Evolutionary conservation across 345 rosid species (phyloP).

Genomic region (Cochlearia excelsa): DNA sequence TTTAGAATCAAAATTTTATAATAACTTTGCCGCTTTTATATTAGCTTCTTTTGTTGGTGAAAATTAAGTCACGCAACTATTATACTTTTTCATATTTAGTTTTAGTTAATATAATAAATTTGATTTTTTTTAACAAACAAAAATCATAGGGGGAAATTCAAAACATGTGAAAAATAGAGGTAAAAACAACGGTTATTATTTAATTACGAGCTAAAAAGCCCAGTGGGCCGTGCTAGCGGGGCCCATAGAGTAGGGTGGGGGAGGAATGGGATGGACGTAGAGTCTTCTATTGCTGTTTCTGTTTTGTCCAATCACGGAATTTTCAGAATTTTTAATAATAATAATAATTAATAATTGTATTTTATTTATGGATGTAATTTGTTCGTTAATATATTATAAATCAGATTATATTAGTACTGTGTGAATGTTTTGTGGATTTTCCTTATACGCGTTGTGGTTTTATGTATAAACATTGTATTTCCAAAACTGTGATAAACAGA

Average conservation of each 20-base stretch:
- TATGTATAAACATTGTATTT: too few relatives aligned
- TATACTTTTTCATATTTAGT: neutral
- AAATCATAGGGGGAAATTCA: conserved; percentile 6
- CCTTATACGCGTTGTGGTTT: too few relatives aligned
- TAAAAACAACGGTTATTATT: neutral
- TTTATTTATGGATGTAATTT: too few relatives aligned
- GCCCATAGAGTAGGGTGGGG: conserved; percentile 24
- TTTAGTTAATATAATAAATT: neutral
- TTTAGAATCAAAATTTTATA: too few relatives aligned
- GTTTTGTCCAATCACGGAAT: conserved; percentile 21
- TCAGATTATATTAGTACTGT: too few relatives aligned
- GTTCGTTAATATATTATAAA: too few relatives aligned
- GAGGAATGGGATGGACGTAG: conserved; percentile 25
- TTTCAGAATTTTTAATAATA: neutral
- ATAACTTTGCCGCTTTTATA: neutral
- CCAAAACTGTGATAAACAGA: too few relatives aligned
- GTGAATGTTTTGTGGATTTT: too few relatives aligned
- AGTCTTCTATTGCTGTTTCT: conserved; percentile 22
- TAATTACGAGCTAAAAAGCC: conserved; percentile 15
- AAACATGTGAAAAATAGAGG: conserved; percentile 1
- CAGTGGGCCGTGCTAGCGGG: conserved; percentile 38
- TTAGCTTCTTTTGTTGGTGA: conserved; percentile 9
- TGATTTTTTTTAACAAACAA: neutral
- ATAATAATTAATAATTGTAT: too few relatives aligned
- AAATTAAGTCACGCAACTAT: conserved; percentile 32